phyloP scores from a whole-genome alignment of 2,329 filamentous ascomycete species.

The Aurifilum marmelostoma region DNA sequence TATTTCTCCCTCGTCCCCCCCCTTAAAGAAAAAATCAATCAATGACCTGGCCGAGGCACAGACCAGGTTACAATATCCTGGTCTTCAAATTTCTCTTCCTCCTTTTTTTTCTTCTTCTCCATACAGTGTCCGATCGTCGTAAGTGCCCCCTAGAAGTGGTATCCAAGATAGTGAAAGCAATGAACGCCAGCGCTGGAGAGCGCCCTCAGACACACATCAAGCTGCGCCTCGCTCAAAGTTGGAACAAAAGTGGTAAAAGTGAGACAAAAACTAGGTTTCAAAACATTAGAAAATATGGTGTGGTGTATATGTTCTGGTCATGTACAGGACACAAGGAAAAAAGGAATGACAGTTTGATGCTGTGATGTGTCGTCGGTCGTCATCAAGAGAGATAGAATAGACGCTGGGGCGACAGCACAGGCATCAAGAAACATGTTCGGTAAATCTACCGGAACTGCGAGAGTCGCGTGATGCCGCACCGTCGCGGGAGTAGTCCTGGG shows the following conservation, averaged over 20 bases:
- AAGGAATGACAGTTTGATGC: constrained; percentile 5
- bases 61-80: constrained; percentile 17
- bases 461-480: constrained; percentile 23
- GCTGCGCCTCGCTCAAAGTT: constrained; percentile 6
- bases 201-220: constrained; percentile 27
- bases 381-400: constrained; percentile 5
- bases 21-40: too few relatives aligned
- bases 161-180: constrained; percentile 29
- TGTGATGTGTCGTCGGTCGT: constrained; percentile 6
- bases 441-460: constrained; percentile 26
- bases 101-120: constrained; percentile 12
- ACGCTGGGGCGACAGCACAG: background rate
- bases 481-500: constrained; percentile 26
- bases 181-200: constrained; percentile 26
- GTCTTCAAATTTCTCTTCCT: constrained; percentile 15
- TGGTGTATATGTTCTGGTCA: constrained; percentile 26
- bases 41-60: constrained; percentile 21
- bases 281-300: constrained; percentile 30
- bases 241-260: background rate
- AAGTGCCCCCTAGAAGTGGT: constrained; percentile 28
- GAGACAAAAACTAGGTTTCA: constrained; percentile 22
- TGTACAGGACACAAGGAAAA: constrained; percentile 21
- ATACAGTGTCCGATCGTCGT: constrained; percentile 27
- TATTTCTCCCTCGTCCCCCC: background rate
- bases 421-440: constrained; percentile 25